Base-by-base conservation (phyloP, 805 yeast genomes). In the Hyphopichia homilentoma region DNA sequence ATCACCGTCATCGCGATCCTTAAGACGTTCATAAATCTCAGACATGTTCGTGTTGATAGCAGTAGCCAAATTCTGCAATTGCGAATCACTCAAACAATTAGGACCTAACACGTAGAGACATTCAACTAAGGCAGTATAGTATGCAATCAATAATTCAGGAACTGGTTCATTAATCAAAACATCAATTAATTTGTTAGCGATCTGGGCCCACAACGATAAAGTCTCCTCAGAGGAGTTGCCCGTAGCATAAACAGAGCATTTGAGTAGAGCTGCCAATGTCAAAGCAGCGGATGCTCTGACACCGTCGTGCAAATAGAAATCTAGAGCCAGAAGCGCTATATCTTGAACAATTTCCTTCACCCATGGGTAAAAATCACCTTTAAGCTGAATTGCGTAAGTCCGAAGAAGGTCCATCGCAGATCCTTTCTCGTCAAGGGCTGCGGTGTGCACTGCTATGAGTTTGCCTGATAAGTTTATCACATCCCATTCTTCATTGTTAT, bases 401-500 rank as follows among this genome's bases (percentile, higher is more conserved):
- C 86, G 77, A 33, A 93, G 66, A 32, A 90, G 66, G 52, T 90
- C 97, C 68, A 93, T 85, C 5, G 97, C 97, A 26, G 82, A 74
- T 3, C 86, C 89, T 61, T 93, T 93, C 42, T 90, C 97, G 52
- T 93, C 98, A 38, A 93, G 70, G n/a, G 85, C 68, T 8, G 96
- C 87, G 3, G 97, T 89, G 54, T 90, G 95, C 32, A 93, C 87
- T 15, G 97, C 97, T 49, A 93, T 78, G 50, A 86, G 89, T 57
- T 87, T 89, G 33, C 97, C 98, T 19, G 86, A 79, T 27, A 89
- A 67, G 45, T 87, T 87, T 34, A 93, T 80, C 28, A 93, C 93
- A 51, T 93, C 97, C 93, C 96, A 93, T 40, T 88, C 96, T 33
- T 88, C 94, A 47, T 86, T 84, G 50, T 79, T 81, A 46, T 79